Conservation (phyloP, 371 early-diverging fungal genomes). For the Rhizopus arrhizus region DNA sequence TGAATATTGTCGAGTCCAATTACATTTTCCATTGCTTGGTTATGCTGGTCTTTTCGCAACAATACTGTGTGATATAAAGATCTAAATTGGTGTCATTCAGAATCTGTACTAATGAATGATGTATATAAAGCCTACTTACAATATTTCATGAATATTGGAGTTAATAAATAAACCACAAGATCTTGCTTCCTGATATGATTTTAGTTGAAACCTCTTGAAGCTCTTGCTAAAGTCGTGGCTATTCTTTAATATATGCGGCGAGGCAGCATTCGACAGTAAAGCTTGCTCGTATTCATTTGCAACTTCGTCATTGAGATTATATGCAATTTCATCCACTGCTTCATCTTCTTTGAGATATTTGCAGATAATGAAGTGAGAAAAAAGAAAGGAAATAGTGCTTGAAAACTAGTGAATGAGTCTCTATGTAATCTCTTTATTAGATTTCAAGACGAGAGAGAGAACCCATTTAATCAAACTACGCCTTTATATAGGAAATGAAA, state of each 20-base stretch:
- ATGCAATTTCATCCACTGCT: no score
- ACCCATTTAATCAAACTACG: no score
- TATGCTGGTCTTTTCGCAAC: conserved; percentile 21
- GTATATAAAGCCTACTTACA: conserved; percentile 21
- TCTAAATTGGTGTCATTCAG: conserved; percentile 23
- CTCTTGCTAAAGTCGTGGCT: conserved; percentile 16
- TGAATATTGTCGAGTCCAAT: conserved; percentile 23
- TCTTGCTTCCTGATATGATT: conserved; percentile 25
- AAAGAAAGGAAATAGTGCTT: no score
- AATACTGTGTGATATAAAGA: conserved; percentile 26
- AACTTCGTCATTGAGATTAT: no score
- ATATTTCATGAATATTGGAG: conserved; percentile 25
- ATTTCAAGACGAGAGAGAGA: no score
- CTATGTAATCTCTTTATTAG: no score
- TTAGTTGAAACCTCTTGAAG: conserved; percentile 24
- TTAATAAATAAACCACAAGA: conserved; percentile 28
- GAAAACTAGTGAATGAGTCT: no score
- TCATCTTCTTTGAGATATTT: no score
- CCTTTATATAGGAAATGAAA: no score
- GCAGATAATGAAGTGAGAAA: no score
- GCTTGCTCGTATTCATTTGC: conserved; percentile 19
- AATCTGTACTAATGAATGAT: conserved; percentile 24
- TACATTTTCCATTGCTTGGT: conserved; percentile 18
- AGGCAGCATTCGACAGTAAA: conserved; percentile 21
- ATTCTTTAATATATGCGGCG: conserved; percentile 27